These are phyloP conservation scores for Cytospora mali DNA, from an alignment of 2,329 filamentous ascomycete species.

Conservation along the genomic window DNA sequence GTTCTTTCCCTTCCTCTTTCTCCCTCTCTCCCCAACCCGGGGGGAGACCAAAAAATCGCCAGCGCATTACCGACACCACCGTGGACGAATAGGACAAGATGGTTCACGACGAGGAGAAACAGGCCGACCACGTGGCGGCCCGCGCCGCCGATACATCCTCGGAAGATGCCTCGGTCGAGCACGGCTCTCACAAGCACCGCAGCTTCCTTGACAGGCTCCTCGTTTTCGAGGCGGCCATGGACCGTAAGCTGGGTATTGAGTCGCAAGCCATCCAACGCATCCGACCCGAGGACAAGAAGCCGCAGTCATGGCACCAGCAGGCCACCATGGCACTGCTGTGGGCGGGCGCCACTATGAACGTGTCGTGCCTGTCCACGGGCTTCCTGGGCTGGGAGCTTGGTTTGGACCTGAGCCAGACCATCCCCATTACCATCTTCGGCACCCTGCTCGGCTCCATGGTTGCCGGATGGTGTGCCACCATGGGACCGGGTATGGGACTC, in stretches of 20 bases:
- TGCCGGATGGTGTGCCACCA: constrained; percentile 51
- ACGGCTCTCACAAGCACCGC: neutral
- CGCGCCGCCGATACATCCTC: constrained; percentile 3
- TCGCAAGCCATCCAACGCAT: constrained; percentile 49
- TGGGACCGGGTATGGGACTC: constrained; percentile 52
- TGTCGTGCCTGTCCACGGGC: constrained; percentile 53
- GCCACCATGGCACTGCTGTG: constrained; percentile 54
- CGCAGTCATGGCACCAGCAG: constrained; percentile 43
- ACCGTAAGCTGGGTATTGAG: constrained; percentile 51
- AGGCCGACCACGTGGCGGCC: constrained; percentile 10
- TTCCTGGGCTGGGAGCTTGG: constrained; percentile 54
- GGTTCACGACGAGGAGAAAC: constrained; percentile 18
- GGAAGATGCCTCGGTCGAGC: neutral
- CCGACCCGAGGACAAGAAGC: constrained; percentile 45
- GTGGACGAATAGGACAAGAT: neutral
- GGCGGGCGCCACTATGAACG: constrained; percentile 54
- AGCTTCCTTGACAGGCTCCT: constrained; percentile 42
- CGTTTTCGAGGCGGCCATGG: constrained; percentile 45
- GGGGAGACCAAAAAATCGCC: constrained; percentile 4
- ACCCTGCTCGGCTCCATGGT: constrained; percentile 47
- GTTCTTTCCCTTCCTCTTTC: neutral
- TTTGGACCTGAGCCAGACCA: constrained; percentile 46
- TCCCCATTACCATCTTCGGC: constrained; percentile 49
- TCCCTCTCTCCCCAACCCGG: constrained; percentile 8
- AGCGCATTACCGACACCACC: constrained; percentile 4